Evolutionary conservation across 2,329 filamentous ascomycete genomes (phyloP).

Genomic region (Pseudogymnoascus sp.): DNA sequence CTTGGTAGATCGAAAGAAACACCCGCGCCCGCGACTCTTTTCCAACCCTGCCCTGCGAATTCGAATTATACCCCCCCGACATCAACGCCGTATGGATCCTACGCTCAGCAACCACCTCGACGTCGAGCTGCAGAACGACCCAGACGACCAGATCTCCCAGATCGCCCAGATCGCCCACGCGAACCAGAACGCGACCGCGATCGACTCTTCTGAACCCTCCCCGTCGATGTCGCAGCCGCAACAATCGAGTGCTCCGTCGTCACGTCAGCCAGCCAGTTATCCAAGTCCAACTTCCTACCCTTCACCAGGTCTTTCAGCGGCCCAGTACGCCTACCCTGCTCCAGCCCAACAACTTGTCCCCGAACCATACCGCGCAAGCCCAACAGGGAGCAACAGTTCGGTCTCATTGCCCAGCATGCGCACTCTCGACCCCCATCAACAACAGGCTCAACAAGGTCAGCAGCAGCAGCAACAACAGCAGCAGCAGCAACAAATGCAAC

Average conservation of each 20-base stretch:
- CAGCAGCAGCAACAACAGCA: constrained; percentile 18
- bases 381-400: constrained; percentile 37
- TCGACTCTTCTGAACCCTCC: constrained; percentile 26
- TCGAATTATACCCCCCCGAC: constrained; percentile 5
- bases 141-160: background rate
- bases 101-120: constrained; percentile 7
- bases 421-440: constrained; percentile 36
- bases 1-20: background rate
- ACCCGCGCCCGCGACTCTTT: background rate
- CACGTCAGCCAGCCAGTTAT: constrained; percentile 29
- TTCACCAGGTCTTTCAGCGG: constrained; percentile 37
- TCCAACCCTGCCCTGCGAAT: background rate
- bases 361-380: constrained; percentile 35
- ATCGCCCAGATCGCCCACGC: background rate
- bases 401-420: constrained; percentile 44
- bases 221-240: constrained; percentile 29
- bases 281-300: constrained; percentile 41
- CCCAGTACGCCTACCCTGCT: constrained; percentile 40
- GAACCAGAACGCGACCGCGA: constrained; percentile 13
- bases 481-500: background rate
- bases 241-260: constrained; percentile 20
- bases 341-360: constrained; percentile 26
- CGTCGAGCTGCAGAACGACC: constrained; percentile 21
- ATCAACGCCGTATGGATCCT: constrained; percentile 11
- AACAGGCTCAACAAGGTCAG: constrained; percentile 23